Conservation (phyloP, 2,329 filamentous ascomycete genomes). For the Verticillium nonalfalfae region DNA sequence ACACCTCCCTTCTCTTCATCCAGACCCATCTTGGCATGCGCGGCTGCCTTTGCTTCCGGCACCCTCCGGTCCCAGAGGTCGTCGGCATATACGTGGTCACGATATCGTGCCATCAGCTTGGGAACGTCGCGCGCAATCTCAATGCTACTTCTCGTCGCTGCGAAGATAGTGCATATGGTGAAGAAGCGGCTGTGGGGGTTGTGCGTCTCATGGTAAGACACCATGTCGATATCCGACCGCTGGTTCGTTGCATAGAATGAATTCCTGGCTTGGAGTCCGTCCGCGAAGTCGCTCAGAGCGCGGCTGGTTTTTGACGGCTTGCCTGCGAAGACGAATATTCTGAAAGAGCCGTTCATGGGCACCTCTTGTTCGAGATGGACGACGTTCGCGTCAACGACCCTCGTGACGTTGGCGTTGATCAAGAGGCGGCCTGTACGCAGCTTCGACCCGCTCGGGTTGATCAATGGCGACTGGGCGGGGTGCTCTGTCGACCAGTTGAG, state of each 20-base stretch:
- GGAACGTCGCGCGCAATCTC: constrained; percentile 70
- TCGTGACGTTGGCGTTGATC: constrained; percentile 73
- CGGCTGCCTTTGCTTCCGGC: constrained; percentile 63
- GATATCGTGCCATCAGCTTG: constrained; percentile 63
- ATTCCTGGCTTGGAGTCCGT: constrained; percentile 53
- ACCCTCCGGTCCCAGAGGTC: constrained; percentile 69
- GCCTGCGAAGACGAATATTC: constrained; percentile 82
- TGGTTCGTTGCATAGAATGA: constrained; percentile 69
- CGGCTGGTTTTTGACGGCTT: constrained; percentile 48
- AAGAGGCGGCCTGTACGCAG: constrained; percentile 71
- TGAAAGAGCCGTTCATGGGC: constrained; percentile 81
- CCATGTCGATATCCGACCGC: constrained; percentile 51
- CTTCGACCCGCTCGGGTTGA: constrained; percentile 59
- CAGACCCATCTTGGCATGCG: constrained; percentile 83
- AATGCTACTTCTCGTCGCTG: constrained; percentile 58
- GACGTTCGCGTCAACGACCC: constrained; percentile 82
- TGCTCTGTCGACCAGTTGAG: constrained; percentile 79
- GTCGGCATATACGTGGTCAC: constrained; percentile 80
- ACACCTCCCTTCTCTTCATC: constrained; percentile 68
- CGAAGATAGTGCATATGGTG: constrained; percentile 71
- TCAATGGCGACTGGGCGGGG: constrained; percentile 61
- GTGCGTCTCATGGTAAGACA: constrained; percentile 73
- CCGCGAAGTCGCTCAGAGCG: constrained; percentile 65
- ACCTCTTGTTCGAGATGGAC: constrained; percentile 88
- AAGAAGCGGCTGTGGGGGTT: constrained; percentile 82